These are phyloP conservation scores for Colletotrichum gigasporum DNA, from an alignment of 2,329 filamentous ascomycete species.

Conservation along the genomic window DNA sequence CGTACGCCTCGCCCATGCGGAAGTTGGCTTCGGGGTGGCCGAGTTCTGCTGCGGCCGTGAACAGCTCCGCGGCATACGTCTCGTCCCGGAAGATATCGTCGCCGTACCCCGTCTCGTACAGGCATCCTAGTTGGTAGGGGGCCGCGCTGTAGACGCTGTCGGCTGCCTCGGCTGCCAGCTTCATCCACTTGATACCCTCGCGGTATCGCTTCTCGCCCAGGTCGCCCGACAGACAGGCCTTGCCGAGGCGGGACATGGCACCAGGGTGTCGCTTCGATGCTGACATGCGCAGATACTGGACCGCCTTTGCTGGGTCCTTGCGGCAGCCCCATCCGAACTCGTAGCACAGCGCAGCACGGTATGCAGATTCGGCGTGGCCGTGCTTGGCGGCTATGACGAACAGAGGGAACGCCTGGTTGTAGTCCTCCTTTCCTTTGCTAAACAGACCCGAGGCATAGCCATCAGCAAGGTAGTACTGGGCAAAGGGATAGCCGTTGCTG, in stretches of 20 bases:
- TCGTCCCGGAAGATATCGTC: constrained; percentile 94
- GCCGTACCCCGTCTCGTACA: constrained; percentile 94
- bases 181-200: constrained; percentile 96
- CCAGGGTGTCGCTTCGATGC: constrained; percentile 95
- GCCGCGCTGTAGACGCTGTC: constrained; percentile 92
- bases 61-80: constrained; percentile 89
- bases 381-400: constrained; percentile 96
- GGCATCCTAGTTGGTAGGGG: constrained; percentile 86
- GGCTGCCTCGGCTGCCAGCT: constrained; percentile 88
- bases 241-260: constrained; percentile 90
- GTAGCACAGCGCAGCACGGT: constrained; percentile 92
- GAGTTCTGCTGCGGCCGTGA: constrained; percentile 92
- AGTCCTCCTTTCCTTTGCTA: constrained; percentile 92
- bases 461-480: constrained; percentile 96
- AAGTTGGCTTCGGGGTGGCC: constrained; percentile 88
- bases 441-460: constrained; percentile 95
- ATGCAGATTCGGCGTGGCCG: constrained; percentile 95
- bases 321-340: constrained; percentile 98
- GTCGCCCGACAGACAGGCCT: constrained; percentile 89
- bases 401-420: constrained; percentile 89
- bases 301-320: constrained; percentile 88
- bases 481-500: constrained; percentile 92
- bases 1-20: constrained; percentile 94
- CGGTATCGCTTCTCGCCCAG: constrained; percentile 87
- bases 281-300: constrained; percentile 90